Evolutionary conservation across 2,329 filamentous ascomycete genomes (phyloP), one percentile per base, ranked within the genome.

Genomic region (Ceratocystis colombiana): DNA sequence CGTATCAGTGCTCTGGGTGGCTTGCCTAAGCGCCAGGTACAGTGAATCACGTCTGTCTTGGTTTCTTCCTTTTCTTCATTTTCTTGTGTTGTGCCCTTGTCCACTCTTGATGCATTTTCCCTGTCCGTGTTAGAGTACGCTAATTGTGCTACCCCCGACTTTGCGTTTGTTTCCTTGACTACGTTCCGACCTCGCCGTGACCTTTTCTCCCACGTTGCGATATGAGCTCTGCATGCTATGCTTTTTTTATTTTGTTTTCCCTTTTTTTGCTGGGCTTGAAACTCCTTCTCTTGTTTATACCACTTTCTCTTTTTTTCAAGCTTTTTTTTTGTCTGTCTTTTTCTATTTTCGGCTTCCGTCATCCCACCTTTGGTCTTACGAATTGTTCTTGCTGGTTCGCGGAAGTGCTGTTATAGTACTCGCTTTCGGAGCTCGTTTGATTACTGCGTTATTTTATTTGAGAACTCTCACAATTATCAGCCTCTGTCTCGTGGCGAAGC

Each of bases 1-100:
- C 76, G 84, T 69, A 86, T 87, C 74, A 86, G 83, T 71, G 84
- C 84, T 64, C 77, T 87, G 6, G 84, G 84, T 5, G 77, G 63
- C 17, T 46, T 65, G 59, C 25, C 78, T 67, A 76, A 79, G 62
- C 80, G 82, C 69, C 82, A 72, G 76, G 64, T 33, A 2, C 45
- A 64, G 41, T 59, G 6, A 45, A 20, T 41, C 41, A 12, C 1
- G n/a, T n/a, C 30, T 55, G 22, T n/a, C 20, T 53, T 22, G 20
- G 8, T 57, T 28, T 64, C 6, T 3, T 61, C 41, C 17, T 41
- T 66, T 8, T 7, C n/a, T 2, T 10, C 28, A n/a, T 59, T 30
- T 25, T n/a, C 25, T 66, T 55, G 20, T 57, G 57, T 63, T 25
- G 20, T 57, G 61, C 20, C 59, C 44, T 44, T 57, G 55, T 61